Percentiles rank a stretch among this genome's conserved stretches.
These are phyloP conservation scores for Trichomonas vaginalis DNA, from an alignment of 208 protist species.

Conservation along the genomic window DNA sequence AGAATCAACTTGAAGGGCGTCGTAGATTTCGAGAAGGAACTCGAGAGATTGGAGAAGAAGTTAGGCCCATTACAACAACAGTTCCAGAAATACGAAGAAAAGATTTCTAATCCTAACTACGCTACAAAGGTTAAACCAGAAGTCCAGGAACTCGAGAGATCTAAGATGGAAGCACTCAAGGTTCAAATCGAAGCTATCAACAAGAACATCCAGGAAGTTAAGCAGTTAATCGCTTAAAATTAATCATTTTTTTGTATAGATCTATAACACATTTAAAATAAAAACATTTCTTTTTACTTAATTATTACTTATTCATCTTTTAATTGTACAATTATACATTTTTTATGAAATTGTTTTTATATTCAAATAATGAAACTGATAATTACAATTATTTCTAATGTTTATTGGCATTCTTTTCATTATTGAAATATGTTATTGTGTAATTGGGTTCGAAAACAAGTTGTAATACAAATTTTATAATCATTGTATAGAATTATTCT, in stretches of 20 bases:
- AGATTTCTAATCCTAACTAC: background rate
- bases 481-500: no score
- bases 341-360: no score
- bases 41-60: background rate
- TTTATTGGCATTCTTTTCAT: no score
- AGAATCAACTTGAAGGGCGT: background rate
- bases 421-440: no score
- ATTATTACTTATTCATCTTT: no score
- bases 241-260: background rate
- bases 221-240: background rate
- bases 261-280: no score
- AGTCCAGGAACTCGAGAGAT: background rate
- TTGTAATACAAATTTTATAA: no score
- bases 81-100: background rate
- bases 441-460: no score
- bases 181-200: background rate
- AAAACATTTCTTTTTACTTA: no score
- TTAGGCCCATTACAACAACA: background rate
- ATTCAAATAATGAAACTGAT: no score
- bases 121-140: background rate
- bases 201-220: background rate
- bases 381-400: no score
- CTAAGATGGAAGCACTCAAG: background rate
- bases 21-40: background rate
- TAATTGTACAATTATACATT: no score